Evolutionary conservation across 805 yeast species (phyloP), one percentile per base, ranked within the genome.

Genomic region (Huiozyma sinensis): DNA sequence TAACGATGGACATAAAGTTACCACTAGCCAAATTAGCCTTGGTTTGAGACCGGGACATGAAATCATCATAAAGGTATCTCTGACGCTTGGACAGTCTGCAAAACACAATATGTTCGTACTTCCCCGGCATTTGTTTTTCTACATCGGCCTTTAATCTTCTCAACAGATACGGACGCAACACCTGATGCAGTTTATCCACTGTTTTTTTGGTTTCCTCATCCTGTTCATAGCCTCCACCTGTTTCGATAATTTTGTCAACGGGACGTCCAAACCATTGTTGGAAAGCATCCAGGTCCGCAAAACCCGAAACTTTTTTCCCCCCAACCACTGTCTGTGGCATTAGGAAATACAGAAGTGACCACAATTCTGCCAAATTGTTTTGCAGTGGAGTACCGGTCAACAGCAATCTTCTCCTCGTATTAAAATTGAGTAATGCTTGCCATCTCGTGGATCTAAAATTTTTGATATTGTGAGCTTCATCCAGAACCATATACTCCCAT

Each of bases 201-300:
- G 97, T 89, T 48, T 79, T 77, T 48, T 76, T 76, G 0, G 97
- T 87, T 55, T 92, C 97, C 13, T 68, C 73, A 56, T 81, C 85
- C 53, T 81, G 75, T 51, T 77, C 84, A n/a, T 66, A 69, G 12
- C 55, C 54, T 10, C 64, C 68, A 8, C 64, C 60, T 8, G 71
- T 67, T 61, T 92, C 97, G 43, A 92, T 79, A 47, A 92, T 78
- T 52, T 78, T 83, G 60, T 92, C 97, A 4, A 92, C 97, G 0
- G 99, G 98, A 48, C 81, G 77, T n/a, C 97, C 95, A 64, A 92
- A 92, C 99, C 98, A 92, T 51, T 85, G 94, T 56, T 92, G 98
- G 62, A 92, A 92, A 56, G 92, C 95, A 50, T 86, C 92, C 47
- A 92, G 69, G 56, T 90, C 88, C 1, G 99, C 97, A 74, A 92